A percentile compares a stretch with the other conserved stretches of the same genome.
These are phyloP conservation scores for Barnettozyma sucrosica DNA, from an alignment of 805 yeast species.

Conservation along the genomic window DNA sequence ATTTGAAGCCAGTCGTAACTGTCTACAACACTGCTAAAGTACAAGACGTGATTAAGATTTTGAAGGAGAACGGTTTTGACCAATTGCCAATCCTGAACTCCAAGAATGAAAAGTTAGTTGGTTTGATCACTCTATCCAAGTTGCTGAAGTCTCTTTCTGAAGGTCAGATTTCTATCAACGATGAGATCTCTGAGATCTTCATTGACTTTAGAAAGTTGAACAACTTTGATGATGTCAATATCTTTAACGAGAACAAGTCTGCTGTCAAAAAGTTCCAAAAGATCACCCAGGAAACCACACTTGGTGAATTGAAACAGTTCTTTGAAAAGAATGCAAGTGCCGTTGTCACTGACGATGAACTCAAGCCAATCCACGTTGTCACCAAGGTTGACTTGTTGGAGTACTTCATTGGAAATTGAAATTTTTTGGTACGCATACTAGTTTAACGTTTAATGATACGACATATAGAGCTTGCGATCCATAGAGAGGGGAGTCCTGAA, in stretches of 20 bases:
- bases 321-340: slow-evolving; percentile 84
- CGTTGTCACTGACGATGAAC: slow-evolving; percentile 65
- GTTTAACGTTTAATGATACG: neutral
- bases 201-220: slow-evolving; percentile 71
- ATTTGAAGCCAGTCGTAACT: slow-evolving; percentile 75
- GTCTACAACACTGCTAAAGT: slow-evolving; percentile 56
- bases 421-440: neutral
- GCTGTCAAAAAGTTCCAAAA: slow-evolving; percentile 62
- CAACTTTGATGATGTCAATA: slow-evolving; percentile 51
- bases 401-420: slow-evolving; percentile 25
- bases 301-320: slow-evolving; percentile 65
- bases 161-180: slow-evolving; percentile 48
- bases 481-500: neutral
- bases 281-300: slow-evolving; percentile 59
- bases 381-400: slow-evolving; percentile 81
- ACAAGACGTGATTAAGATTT: slow-evolving; percentile 57
- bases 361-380: slow-evolving; percentile 75
- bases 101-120: slow-evolving; percentile 49
- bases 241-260: slow-evolving; percentile 55
- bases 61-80: slow-evolving; percentile 75
- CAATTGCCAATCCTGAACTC: slow-evolving; percentile 70
- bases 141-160: slow-evolving; percentile 62
- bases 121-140: slow-evolving; percentile 71
- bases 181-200: slow-evolving; percentile 53
- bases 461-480: neutral